These are phyloP conservation scores for Periconia sp. DNA, from an alignment of 2,329 filamentous ascomycete genomes.

Conservation along the genomic window DNA sequence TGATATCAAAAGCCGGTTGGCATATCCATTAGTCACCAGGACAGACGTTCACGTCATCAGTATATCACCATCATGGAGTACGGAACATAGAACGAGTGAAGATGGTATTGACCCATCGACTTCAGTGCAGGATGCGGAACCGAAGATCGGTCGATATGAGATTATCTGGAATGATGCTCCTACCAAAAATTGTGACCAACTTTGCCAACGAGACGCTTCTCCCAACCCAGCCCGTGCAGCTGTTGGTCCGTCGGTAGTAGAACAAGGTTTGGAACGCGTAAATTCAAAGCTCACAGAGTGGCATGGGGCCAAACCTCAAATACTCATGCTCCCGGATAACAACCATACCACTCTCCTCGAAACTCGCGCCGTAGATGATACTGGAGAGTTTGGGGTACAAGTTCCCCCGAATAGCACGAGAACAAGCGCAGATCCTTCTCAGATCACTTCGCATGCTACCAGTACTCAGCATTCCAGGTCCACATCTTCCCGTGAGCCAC, in stretches of 20 bases:
- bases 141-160: constrained; percentile 32
- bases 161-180: constrained; percentile 40
- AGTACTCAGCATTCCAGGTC: constrained; percentile 24
- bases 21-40: constrained; percentile 35
- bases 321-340: constrained; percentile 37
- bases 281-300: constrained; percentile 40
- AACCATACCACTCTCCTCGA: constrained; percentile 14
- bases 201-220: constrained; percentile 22
- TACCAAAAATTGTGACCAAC: constrained; percentile 11
- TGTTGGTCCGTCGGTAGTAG: constrained; percentile 14
- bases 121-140: constrained; percentile 42
- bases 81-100: constrained; percentile 4
- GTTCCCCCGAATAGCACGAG: constrained; percentile 39
- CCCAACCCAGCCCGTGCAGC: constrained; percentile 25
- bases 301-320: constrained; percentile 34
- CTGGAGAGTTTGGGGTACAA: constrained; percentile 16
- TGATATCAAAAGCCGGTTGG: constrained; percentile 26
- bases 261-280: constrained; percentile 33
- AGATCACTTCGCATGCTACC: constrained; percentile 21
- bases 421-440: constrained; percentile 28
- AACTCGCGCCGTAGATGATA: constrained; percentile 24
- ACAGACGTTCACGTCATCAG: constrained; percentile 45
- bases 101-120: constrained; percentile 25
- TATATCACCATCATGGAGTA: constrained; percentile 24
- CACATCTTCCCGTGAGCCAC: constrained; percentile 17